These are phyloP conservation scores for Kazachstania psychrophila DNA, from an alignment of 805 yeast genomes.

Conservation along the genomic window DNA sequence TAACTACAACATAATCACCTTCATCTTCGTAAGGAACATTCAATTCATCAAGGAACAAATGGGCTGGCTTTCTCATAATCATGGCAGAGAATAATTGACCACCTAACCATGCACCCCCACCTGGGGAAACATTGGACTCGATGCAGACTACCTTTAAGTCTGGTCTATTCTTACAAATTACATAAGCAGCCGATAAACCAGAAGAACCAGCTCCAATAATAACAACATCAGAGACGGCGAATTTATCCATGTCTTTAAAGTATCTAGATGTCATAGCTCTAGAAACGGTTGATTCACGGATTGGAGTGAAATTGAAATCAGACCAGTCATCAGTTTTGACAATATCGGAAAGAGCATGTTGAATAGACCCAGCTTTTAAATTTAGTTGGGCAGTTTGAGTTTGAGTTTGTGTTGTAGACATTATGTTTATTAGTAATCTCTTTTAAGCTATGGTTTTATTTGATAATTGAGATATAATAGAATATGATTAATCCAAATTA, in stretches of 20 bases:
- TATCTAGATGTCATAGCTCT: constrained; percentile 73
- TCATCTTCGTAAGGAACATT: constrained; percentile 66
- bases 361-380: constrained; percentile 14
- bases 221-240: constrained; percentile 65
- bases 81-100: constrained; percentile 71
- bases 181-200: constrained; percentile 69
- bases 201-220: constrained; percentile 75
- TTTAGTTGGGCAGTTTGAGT: constrained; percentile 5
- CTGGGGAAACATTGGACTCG: constrained; percentile 68
- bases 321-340: constrained; percentile 48
- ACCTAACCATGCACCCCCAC: constrained; percentile 75
- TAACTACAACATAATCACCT: constrained; percentile 71
- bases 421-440: not conserved
- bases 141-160: constrained; percentile 65
- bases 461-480: too few species aligned
- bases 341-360: constrained; percentile 26
- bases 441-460: not conserved
- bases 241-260: constrained; percentile 62
- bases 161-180: constrained; percentile 63
- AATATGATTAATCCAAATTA: too few species aligned
- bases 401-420: constrained; percentile 2
- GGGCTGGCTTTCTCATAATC: constrained; percentile 76
- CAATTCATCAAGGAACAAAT: constrained; percentile 53
- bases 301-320: constrained; percentile 57
- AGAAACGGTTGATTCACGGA: constrained; percentile 69